Evolutionary conservation across 176 grass and related monocot genomes (phyloP), one percentile per base, ranked within the genome.

Genomic region (Dactylis glomerata): DNA sequence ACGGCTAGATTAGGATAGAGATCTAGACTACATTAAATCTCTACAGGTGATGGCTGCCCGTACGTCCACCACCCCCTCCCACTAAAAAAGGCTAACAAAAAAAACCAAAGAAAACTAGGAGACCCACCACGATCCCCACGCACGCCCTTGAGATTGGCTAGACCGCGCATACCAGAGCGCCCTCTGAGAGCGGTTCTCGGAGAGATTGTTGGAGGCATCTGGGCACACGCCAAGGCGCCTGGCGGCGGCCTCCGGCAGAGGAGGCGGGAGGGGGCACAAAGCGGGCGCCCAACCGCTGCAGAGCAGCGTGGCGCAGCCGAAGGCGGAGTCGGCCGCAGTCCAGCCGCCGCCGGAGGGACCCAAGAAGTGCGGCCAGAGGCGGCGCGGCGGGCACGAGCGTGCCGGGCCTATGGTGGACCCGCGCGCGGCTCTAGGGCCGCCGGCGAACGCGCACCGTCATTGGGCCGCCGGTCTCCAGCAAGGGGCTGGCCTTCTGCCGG

Each of bases 241-340:
- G 28, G 57, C 36, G 82, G 55, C 66, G 16, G 31, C 34, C 14
- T 36, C 16, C 20, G n/a, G n/a, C 27, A 80, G 73, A 64, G 77
- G 57, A 3, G 26, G 37, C 1, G 81, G 81, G 15, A 41, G 26
- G 28, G 40, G 72, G 0, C 57, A 73, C 10, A n/a, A n/a, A n/a
- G 84, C 13, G 67, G 78, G 27, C 6, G 75, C 41, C 63, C 94
- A 94, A 75, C 96, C 93, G 31, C 79, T 99, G 64, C 96, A 96
- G 81, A 99, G 82, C 85, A 89, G 84, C 86, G 88, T 95, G 47
- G 89, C 86, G 75, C 93, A 96, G 84, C 91, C 92, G 70, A 94
- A 92, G 83, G 87, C 68, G 6, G 91, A 95, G 31, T 16, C 55
- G 31, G 7, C 71, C 55, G 7, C 36, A 2, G 42, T n/a, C n/a